Conservation (phyloP, 2,329 filamentous ascomycete species). For the Diplodia seriata region DNA sequence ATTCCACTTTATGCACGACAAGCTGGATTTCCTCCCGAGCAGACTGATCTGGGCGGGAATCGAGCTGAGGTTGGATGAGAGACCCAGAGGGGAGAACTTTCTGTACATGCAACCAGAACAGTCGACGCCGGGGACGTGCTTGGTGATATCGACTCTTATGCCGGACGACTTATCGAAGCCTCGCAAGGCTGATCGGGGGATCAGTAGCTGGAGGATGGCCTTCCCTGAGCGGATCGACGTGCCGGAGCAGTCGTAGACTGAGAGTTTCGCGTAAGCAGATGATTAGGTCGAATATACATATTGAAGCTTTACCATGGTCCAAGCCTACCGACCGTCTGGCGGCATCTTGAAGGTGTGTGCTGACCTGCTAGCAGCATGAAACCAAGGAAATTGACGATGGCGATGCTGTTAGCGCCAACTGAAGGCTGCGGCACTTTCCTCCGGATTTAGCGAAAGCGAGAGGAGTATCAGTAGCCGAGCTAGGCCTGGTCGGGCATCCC, state of each 20-base stretch:
- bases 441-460: background rate
- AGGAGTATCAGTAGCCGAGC: background rate
- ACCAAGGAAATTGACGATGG: background rate
- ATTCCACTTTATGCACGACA: slow-evolving; percentile 23
- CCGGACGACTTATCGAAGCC: slow-evolving; percentile 2
- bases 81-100: slow-evolving; percentile 12
- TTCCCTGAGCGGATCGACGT: background rate
- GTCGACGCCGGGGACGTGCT: slow-evolving; percentile 3
- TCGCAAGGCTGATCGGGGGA: background rate
- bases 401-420: background rate
- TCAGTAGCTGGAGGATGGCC: slow-evolving; percentile 9
- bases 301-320: no score
- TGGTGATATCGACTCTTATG: slow-evolving; percentile 1
- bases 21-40: slow-evolving; percentile 21
- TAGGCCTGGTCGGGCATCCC: background rate
- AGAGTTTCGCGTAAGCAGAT: no score
- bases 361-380: background rate
- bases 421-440: background rate
- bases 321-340: no score
- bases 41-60: slow-evolving; percentile 16
- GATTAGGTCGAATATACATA: no score
- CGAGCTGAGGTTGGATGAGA: slow-evolving; percentile 12
- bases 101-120: slow-evolving; percentile 2
- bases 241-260: background rate
- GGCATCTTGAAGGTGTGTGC: no score